Evolutionary conservation across 1,284 basidiomycete genomes (phyloP).

Genomic region (Tylopilus sp.): DNA sequence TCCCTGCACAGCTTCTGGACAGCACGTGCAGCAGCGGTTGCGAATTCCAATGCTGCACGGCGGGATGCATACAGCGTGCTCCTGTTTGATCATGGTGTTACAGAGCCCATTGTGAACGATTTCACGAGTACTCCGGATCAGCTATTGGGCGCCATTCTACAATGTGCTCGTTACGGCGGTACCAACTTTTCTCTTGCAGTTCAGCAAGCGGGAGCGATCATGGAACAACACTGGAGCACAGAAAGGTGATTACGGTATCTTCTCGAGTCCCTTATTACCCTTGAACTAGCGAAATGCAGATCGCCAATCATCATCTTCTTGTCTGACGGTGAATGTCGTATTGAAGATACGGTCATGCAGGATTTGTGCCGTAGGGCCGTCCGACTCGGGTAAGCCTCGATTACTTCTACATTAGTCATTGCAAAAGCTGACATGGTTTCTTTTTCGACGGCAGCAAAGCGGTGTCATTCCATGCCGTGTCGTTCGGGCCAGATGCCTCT

Average conservation of each 20-base stretch:
- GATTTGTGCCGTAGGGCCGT: constrained; percentile 59
- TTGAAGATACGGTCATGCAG: constrained; percentile 55
- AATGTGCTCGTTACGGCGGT: constrained; percentile 47
- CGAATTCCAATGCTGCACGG: constrained; percentile 44
- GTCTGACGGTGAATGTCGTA: constrained; percentile 65
- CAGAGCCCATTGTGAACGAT: constrained; percentile 56
- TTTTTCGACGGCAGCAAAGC: constrained; percentile 53
- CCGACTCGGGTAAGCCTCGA: constrained; percentile 55
- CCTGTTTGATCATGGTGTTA: constrained; percentile 54
- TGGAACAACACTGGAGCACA: constrained; percentile 64
- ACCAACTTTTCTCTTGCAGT: constrained; percentile 64
- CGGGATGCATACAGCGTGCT: constrained; percentile 70
- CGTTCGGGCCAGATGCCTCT: constrained; percentile 58
- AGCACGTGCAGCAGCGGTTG: constrained; percentile 56
- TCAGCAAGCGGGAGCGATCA: constrained; percentile 46
- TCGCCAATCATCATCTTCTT: constrained; percentile 73
- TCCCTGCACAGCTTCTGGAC: constrained; percentile 67
- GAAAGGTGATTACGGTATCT: constrained; percentile 55
- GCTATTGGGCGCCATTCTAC: constrained; percentile 55
- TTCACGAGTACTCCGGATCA: constrained; percentile 59
- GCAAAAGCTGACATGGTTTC: constrained; percentile 3
- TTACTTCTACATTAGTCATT: fast-evolving
- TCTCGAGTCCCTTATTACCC: not conserved
- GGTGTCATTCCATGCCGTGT: constrained; percentile 69
- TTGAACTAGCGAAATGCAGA: constrained; percentile 43